Evolutionary conservation across 768 basidiomycete species (phyloP), one percentile per base, ranked within the genome.

Genomic region (Podaxis carcinomalis): DNA sequence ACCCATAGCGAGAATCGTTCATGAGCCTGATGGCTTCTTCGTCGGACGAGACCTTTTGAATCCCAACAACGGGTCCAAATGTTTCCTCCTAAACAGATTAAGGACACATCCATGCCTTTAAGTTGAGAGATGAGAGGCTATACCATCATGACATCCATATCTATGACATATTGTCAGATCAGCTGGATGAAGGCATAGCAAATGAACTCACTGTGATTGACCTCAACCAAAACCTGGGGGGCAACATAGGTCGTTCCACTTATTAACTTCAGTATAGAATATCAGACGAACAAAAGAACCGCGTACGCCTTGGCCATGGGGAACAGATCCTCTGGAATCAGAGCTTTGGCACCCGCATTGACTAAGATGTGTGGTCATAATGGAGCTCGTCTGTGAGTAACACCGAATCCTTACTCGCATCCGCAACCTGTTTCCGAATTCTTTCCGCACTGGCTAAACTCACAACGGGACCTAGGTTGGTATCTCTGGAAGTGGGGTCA

Each of bases 1-100:
- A 80, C 13, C 97, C 97, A 69, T 95, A 98, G 0, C 84, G 85
- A 14, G 95, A 97, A 72, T 98, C 95, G 72, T 99, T 98, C 92
- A 99, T 99, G 35, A 98, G 82, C 16, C 74, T 70, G 59, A 98
- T 75, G 0, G 97, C 97, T 70, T 96, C 93, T 49, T 88, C 90
- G 70, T 98, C 97, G 0, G 86, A 86, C 7, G 82, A 77, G 21
- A 93, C 90, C 80, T 94, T 95, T 74, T 92, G 90, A 63, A 99
- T 94, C 10, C 95, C 95, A 28, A 98, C 79, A 5, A 97, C 82
- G 0, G 97, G 97, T 0, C 97, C 97, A 64, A 98, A 98, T 0
- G 92, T 93, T 74, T 95, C 92, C 73, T 90, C 87, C 87, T 90
- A 62, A 9, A 46, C 16, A 49, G 28, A 57, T 25, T 55, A 35